Conservation (phyloP, 805 yeast species). For the Starmerella apis region DNA sequence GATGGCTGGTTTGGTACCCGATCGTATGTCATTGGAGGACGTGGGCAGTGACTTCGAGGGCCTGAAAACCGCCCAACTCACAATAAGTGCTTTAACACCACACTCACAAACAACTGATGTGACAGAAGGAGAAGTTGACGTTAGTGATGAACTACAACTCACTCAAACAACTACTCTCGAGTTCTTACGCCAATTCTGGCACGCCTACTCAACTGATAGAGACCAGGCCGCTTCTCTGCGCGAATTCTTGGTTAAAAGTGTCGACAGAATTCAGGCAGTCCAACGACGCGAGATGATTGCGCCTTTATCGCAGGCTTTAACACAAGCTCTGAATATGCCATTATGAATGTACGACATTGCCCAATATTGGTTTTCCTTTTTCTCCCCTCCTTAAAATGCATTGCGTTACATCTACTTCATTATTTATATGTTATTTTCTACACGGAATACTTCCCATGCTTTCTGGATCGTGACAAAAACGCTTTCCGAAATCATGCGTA, state of each 20-base stretch:
- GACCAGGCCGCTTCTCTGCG: constrained; percentile 33
- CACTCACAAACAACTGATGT: constrained; percentile 2
- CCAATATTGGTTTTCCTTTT: too few species aligned
- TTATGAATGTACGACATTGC: not conserved
- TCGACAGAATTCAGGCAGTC: constrained; percentile 18
- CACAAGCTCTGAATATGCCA: constrained; percentile 13
- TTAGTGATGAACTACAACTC: constrained; percentile 37
- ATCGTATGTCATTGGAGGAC: constrained; percentile 65
- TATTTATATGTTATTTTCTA: constrained; percentile 19
- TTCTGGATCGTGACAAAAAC: constrained; percentile 74
- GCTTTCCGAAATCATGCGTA: constrained; percentile 73
- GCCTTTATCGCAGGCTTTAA: constrained; percentile 13
- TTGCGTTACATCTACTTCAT: not conserved
- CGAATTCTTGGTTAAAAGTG: constrained; percentile 14
- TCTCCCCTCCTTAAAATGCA: too few species aligned
- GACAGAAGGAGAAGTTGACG: not conserved
- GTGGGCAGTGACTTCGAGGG: constrained; percentile 32
- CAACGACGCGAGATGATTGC: constrained; percentile 6
- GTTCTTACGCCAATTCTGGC: constrained; percentile 67
- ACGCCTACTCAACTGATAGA: constrained; percentile 10
- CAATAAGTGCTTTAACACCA: constrained; percentile 15
- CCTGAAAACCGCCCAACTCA: constrained; percentile 12
- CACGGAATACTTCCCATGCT: constrained; percentile 81
- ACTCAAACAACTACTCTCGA: constrained; percentile 67
- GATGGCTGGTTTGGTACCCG: constrained; percentile 1